These are phyloP conservation scores for Aspergillus novofumigatus DNA, from an alignment of 2,329 filamentous ascomycete species.

Conservation along the genomic window DNA sequence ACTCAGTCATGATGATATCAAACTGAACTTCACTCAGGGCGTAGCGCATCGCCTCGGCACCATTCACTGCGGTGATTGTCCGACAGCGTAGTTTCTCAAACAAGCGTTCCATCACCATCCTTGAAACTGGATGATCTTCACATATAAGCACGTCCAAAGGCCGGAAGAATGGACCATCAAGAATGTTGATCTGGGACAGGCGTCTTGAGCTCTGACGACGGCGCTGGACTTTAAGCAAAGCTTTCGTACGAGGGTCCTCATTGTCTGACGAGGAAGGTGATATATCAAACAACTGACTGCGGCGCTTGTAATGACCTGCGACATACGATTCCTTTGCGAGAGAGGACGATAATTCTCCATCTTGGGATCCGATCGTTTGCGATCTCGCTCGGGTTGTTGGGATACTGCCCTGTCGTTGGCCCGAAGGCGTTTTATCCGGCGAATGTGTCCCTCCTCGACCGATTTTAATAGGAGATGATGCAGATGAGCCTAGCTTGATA, in stretches of 20 bases:
- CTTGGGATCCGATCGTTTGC: conserved; percentile 89
- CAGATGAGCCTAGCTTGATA: conserved; percentile 48
- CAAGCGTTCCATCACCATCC: conserved; percentile 98
- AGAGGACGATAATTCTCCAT: conserved; percentile 67
- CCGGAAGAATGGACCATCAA: conserved; percentile 80
- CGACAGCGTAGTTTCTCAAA: conserved; percentile 93
- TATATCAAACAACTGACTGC: conserved; percentile 92
- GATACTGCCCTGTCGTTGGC: conserved; percentile 60
- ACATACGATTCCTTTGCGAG: conserved; percentile 60
- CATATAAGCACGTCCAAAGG: conserved; percentile 93
- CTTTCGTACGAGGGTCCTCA: conserved; percentile 87
- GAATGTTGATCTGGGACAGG: conserved; percentile 83
- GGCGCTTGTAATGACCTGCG: conserved; percentile 74
- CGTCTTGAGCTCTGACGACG: conserved; percentile 93
- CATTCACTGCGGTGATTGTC: conserved; percentile 86
- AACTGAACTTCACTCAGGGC: conserved; percentile 97
- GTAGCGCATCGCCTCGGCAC: conserved; percentile 86
- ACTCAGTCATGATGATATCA: conserved; percentile 97
- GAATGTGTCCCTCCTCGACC: conserved; percentile 39
- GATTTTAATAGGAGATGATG: conserved; percentile 52
- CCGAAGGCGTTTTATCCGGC: conserved; percentile 60
- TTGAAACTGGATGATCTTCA: conserved; percentile 93
- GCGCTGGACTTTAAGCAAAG: conserved; percentile 83
- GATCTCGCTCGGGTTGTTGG: conserved; percentile 73
- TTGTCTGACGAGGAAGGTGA: conserved; percentile 98